Conservation (phyloP, 306 rosid genomes). For the Rubus parviflorus region DNA sequence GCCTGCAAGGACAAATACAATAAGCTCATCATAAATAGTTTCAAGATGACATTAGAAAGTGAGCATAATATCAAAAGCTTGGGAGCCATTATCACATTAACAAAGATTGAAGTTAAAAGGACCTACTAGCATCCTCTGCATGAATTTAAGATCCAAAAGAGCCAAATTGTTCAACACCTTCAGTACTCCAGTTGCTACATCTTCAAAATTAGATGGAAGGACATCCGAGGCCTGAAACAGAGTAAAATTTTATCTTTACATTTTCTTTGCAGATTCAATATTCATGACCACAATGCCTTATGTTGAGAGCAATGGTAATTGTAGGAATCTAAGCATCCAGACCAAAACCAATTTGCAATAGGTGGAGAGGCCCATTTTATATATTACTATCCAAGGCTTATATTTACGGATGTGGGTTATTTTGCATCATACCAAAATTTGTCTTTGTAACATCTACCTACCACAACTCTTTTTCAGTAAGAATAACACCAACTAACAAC, state of each 20-base stretch:
- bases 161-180: slow-evolving; percentile 97
- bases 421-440: not conserved
- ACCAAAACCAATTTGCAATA: not conserved
- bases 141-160: slow-evolving; percentile 77
- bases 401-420: not conserved
- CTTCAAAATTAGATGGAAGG: slow-evolving; percentile 99
- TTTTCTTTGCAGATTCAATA: not conserved
- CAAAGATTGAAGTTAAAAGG: slow-evolving; percentile 25
- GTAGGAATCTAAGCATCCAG: not conserved
- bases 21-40: slow-evolving; percentile 17
- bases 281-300: not conserved
- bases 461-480: not conserved
- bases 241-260: slow-evolving; percentile 30
- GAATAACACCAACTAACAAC: not conserved
- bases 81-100: slow-evolving; percentile 3
- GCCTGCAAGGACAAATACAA: slow-evolving; percentile 56
- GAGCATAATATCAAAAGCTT: slow-evolving; percentile 8
- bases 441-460: not conserved
- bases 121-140: slow-evolving; percentile 90
- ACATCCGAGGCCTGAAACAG: slow-evolving; percentile 62
- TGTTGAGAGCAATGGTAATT: slow-evolving; percentile 1
- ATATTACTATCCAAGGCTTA: not conserved
- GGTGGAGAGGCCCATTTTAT: not conserved
- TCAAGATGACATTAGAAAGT: not conserved
- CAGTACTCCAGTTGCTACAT: slow-evolving; percentile 92